Base-by-base conservation (phyloP, 345 rosid genomes). In the Mallotus nudiflorus region DNA sequence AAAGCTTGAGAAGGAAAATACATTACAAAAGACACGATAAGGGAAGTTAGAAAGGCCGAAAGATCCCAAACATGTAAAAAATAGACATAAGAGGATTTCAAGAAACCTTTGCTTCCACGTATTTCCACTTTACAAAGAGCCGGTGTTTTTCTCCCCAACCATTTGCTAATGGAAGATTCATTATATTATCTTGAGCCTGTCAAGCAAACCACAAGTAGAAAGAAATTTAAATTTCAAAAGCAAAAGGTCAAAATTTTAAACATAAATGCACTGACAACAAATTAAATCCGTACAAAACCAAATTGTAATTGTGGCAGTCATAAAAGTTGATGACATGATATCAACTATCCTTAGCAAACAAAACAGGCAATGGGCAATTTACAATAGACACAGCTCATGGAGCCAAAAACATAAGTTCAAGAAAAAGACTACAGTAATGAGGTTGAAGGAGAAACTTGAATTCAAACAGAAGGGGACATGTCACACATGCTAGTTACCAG, bases 111-210 rank as follows among this genome's bases (percentile, higher is more conserved):
- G 98, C 88, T 79, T 92, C 99, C 73, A 80, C 81, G 73, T 87
- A 85, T 81, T 92, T 92, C 99, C 99, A 96, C 77, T 92, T 89
- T n/a, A 96, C 84, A 46, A 85, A 96, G 68, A 84, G 87, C 25
- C 70, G 82, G 80, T 96, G 99, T 78, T 96, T 96, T 75, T 85
- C 94, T 46, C 98, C 99, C 98, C 99, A 96, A n/a, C 93, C 97
- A 83, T 87, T 91, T 69, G 91, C 75, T 72, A 96, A 75, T 19
- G 88, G 95, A 84, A 91, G 96, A 83, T 87, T 92, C 91, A 86
- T 87, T 14, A 91, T 70, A 79, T 91, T 90, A 82, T 96, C 99
- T 76, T 91, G 96, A 74, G 99, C 98, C 99, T 95, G 86, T 78
- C 71, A 82, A 73, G 64, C 57, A 82, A 54, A 67, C 2, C 29